Percentiles rank a stretch among this genome's conserved stretches.
Conservation (phyloP, 2,329 filamentous ascomycete species). For the Diplodia intermedia region DNA sequence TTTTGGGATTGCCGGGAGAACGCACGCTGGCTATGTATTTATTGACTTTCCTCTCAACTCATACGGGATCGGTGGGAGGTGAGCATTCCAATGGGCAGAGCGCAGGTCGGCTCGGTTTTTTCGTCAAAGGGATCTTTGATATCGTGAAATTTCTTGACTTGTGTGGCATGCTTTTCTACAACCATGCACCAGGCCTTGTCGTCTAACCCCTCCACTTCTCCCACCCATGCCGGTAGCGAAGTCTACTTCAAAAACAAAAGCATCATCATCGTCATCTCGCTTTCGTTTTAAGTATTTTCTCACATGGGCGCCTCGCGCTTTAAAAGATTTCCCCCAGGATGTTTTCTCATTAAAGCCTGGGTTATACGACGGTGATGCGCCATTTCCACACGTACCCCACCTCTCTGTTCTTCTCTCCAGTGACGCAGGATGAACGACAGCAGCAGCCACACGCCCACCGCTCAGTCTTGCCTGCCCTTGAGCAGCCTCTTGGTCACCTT, state of each 20-base stretch:
- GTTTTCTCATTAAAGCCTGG: slow-evolving; percentile 12
- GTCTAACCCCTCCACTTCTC: background rate
- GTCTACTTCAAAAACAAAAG: slow-evolving; percentile 13
- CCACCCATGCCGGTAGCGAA: background rate
- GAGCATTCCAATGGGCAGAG: background rate
- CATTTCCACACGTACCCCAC: background rate
- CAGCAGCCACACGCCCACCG: background rate
- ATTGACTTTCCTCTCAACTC: background rate
- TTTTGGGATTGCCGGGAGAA: background rate
- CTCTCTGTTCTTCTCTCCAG: background rate
- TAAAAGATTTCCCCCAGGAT: background rate
- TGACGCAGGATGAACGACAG: background rate
- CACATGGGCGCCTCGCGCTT: slow-evolving; percentile 7
- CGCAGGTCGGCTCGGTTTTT: background rate
- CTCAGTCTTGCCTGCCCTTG: slow-evolving; percentile 89
- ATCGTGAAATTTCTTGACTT: slow-evolving; percentile 15
- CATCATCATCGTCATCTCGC: slow-evolving; percentile 28
- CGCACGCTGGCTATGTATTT: background rate
- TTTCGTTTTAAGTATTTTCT: background rate
- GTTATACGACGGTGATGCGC: slow-evolving; percentile 7
- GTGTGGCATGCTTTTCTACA: slow-evolving; percentile 12
- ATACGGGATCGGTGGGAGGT: background rate
- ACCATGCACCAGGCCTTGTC: slow-evolving; percentile 6
- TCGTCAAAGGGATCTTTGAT: slow-evolving; percentile 1
- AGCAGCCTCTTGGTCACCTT: slow-evolving; percentile 99